These are phyloP conservation scores for Penicillium canariense DNA, from an alignment of 495 filamentous ascomycete genomes.

Conservation along the genomic window DNA sequence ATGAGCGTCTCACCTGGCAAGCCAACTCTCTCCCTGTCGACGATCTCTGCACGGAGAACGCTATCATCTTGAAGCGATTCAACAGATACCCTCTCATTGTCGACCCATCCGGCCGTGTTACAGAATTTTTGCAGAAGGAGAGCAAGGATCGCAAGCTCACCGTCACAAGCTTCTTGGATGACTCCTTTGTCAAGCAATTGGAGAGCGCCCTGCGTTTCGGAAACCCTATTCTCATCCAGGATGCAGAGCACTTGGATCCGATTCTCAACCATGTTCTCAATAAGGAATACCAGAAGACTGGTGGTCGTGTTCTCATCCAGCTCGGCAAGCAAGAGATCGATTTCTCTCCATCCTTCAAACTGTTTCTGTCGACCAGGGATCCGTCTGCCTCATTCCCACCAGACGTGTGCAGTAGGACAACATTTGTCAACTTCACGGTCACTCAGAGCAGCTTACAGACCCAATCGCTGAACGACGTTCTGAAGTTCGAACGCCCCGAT, in stretches of 20 bases:
- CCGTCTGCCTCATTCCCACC: conserved; percentile 96
- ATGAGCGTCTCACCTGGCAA: conserved; percentile 93
- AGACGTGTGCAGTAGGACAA: conserved; percentile 96
- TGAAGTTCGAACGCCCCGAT: conserved; percentile 96
- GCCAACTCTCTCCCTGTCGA: conserved; percentile 95
- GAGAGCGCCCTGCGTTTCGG: conserved; percentile 96
- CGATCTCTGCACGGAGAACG: conserved; percentile 97
- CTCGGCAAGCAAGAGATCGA: conserved; percentile 99
- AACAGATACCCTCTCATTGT: conserved; percentile 98
- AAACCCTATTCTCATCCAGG: conserved; percentile 97
- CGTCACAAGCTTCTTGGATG: conserved; percentile 96
- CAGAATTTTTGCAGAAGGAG: conserved; percentile 91
- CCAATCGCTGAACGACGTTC: conserved; percentile 91
- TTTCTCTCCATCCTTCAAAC: conserved; percentile 94
- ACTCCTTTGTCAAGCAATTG: conserved; percentile 95
- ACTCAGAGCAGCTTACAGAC: conserved; percentile 98
- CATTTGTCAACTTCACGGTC: conserved; percentile 99
- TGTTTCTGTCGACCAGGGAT: conserved; percentile 94
- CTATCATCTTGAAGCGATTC: conserved; percentile 94
- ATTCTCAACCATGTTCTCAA: conserved; percentile 98
- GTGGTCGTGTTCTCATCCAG: conserved; percentile 95
- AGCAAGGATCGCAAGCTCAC: conserved; percentile 91
- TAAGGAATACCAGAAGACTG: conserved; percentile 99
- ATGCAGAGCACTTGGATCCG: conserved; percentile 94
- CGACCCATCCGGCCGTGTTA: conserved; percentile 90